Evolutionary conservation across 2,329 filamentous ascomycete genomes (phyloP), one percentile per base, ranked within the genome.

Genomic region (Fusarium domesticum): DNA sequence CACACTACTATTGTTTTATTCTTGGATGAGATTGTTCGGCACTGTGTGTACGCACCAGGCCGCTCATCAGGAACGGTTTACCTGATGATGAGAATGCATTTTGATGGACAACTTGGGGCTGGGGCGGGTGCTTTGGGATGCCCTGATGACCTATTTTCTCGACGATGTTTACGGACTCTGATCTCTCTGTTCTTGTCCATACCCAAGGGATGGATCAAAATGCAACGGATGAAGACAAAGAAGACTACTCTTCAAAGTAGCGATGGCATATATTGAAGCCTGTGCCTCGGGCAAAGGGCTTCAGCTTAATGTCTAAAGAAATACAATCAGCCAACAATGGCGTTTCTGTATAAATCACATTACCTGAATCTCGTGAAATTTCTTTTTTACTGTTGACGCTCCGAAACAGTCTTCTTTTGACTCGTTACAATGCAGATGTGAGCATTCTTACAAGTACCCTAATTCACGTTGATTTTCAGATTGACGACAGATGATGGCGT

Each of bases 231-330:
- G 43, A 43, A 17, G 42, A 49, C 47, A 51, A 43, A 14, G 25
- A 53, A 40, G 39, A 41, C 45, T 36, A 42, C n/a, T 39, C 33
- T 37, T 36, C 42, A 49, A 47, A 44, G 48, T 53, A 47, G 41
- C 45, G 42, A 45, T 42, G 42, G 53, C 46, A 52, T 10, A 38
- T 34, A 14, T 43, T 18, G 23, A 34, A 42, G 39, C 37, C 30
- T 35, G 42, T 42, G 46, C 47, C 47, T 36, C 39, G 25, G 32
- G 30, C 33, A 25, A 47, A 41, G 43, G 43, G 39, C 44, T 39
- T 50, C 48, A 54, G 52, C 44, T 20, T 60, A 56, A 60, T 57
- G 55, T 58, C 54, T 60, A 37, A n/a, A n/a, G n/a, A 44, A 51
- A 45, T 44, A 45, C 38, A 33, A 42, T n/a, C n/a, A n/a, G n/a